Evolutionary conservation across 306 rosid genomes (phyloP), one percentile per base, ranked within the genome.

Genomic region (Notholithocarpus densiflorus): DNA sequence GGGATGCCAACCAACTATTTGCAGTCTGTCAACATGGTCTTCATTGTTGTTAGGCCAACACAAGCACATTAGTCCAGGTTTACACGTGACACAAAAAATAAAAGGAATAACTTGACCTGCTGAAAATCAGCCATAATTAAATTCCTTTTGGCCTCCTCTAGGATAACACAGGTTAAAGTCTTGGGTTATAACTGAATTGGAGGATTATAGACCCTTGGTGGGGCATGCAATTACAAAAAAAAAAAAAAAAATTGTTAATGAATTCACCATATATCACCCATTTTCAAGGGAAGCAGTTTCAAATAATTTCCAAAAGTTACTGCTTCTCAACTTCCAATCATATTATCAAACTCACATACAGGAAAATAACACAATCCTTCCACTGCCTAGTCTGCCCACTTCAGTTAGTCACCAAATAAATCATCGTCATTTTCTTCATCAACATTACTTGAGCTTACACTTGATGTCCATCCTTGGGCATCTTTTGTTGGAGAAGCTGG

Each of bases 341-440:
- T 48, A 78, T 55, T 56, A 56, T 83, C 78, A 60, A 78, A 80
- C 78, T 84, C 89, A 62, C 56, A 60, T 75, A 79, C 65, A 83
- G 59, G 76, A 76, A 59, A 40, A 81, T 45, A 75, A 68, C 66
- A 78, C 73, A 72, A 62, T 64, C 69, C 79, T 75, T 82, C 86
- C 84, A 73, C 29, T 14, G 40, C 77, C 76, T 43, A 51, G 72
- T 55, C 86, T 57, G 77, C 73, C 23, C 64, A 51, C 73, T 79
- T 79, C 53, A 75, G 87, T 85, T 80, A 82, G 59, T 94, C 89
- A 81, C 88, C 99, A 79, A 95, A 95, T 79, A 95, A 88, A 81
- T 95, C 99, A 57, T 92, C 95, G 6, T 89, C 94, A n/a, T 84
- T 86, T 10, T 86, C 97, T 29, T 82, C 88, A 62, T 87, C 90